Evolutionary conservation across 768 basidiomycete species (phyloP).

Genomic region (Favolaschia claudopus): DNA sequence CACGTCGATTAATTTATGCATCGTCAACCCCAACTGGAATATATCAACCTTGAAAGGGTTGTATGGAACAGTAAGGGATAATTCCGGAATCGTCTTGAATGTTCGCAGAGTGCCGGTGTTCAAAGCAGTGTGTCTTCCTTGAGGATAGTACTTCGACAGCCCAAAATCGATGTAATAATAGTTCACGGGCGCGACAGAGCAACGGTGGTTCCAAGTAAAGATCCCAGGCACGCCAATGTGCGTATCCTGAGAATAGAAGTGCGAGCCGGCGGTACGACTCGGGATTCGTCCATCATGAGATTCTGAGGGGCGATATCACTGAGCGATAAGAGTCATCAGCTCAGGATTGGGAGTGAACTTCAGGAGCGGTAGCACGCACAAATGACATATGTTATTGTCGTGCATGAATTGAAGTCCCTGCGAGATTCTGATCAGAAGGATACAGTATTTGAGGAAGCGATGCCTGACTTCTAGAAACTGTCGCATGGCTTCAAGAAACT

Average conservation of each 20-base stretch:
- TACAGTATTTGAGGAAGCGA: not conserved
- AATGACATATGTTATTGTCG: constrained; percentile 4
- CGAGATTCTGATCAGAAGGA: not conserved
- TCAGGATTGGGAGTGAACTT: not conserved
- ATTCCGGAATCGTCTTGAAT: not conserved
- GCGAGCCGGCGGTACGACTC: constrained; percentile 1
- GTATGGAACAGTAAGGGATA: not conserved
- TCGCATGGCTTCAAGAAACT: not conserved
- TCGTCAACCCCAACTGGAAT: constrained; percentile 6
- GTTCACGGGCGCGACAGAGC: not conserved
- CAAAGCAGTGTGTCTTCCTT: not conserved
- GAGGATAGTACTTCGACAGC: not conserved
- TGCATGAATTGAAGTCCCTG: constrained; percentile 13
- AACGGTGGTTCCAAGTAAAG: not conserved
- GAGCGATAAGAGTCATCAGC: not conserved
- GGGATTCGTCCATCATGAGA: constrained; percentile 5
- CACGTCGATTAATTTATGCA: not conserved
- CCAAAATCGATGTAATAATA: constrained; percentile 14
- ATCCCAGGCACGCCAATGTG: not conserved
- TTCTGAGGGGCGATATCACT: constrained; percentile 11
- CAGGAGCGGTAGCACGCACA: not conserved
- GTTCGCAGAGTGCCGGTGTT: not conserved
- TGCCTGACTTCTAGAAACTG: not conserved
- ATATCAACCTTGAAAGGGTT: constrained; percentile 12
- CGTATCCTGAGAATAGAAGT: not conserved